Evolutionary conservation across 345 rosid species (phyloP), one percentile per base, ranked within the genome.

Genomic region (Arabis hirsuta): DNA sequence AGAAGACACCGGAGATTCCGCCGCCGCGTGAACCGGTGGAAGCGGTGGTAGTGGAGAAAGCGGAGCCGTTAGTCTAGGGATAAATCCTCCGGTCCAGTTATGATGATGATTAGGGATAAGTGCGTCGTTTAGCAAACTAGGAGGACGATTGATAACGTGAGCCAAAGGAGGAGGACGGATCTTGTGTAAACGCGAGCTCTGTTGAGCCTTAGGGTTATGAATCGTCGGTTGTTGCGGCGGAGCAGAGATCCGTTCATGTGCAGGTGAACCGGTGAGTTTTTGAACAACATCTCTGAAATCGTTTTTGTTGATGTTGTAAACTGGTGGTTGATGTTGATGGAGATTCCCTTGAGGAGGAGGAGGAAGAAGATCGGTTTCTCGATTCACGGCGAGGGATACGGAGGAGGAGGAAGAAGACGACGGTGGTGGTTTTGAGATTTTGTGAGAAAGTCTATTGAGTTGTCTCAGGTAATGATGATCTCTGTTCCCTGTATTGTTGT

Each of bases 261-360:
- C 85, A 3, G 98, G 85, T 0, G 99, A 95, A 29, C 97, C 98
- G 29, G 99, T 95, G 14, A 95, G 90, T 80, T 85, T 88, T 84
- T 95, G 99, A 14, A 95, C 99, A 52, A 95, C 91, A 61, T 95
- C 91, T 16, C 97, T 78, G 81, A 91, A 95, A 78, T 95, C 97
- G 73, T 73, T 87, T 76, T 92, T 92, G 83, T 88, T 95, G 80
- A 95, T 95, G 66, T 92, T 95, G 80, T 90, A 95, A 19, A 95
- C 98, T 3, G 97, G 98, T 0, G 98, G 96, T 61, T 88, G 89
- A 39, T 86, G 84, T 72, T 81, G 93, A 24, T 81, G 87, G 22
- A 58, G 85, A 60, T 67, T 71, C 71, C 74, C 76, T 2, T 69
- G 81, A 62, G 32, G 65, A 63, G 79, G 29, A 24, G 65, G 78